phyloP scores from a whole-genome alignment of 306 rosid genomes.

The Prunus mira region DNA sequence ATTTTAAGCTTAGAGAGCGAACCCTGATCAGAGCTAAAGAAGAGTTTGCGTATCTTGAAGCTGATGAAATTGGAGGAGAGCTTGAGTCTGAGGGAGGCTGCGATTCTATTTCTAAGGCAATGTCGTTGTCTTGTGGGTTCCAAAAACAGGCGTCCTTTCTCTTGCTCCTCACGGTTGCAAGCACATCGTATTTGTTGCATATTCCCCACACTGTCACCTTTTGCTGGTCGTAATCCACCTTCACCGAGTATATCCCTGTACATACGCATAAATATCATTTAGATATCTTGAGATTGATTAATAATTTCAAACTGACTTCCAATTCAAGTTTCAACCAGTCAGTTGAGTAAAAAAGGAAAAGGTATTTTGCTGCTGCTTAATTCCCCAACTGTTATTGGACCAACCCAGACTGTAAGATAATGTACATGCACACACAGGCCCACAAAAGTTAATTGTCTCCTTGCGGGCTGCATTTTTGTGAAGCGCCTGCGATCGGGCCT shows the following conservation, averaged over 20 bases:
- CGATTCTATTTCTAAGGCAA: constrained; percentile 16
- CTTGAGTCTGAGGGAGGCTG: constrained; percentile 5
- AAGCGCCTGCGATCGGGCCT: neutral
- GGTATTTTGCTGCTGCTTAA: neutral
- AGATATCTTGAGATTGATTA: no score
- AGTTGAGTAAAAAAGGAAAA: no score
- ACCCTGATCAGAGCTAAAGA: constrained; percentile 56
- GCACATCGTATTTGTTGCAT: constrained; percentile 77
- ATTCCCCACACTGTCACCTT: constrained; percentile 94
- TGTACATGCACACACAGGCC: neutral
- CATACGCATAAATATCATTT: neutral
- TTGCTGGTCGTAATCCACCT: constrained; percentile 63
- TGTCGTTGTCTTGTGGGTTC: constrained; percentile 52
- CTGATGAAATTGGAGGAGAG: neutral
- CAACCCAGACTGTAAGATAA: neutral
- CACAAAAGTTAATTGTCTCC: neutral
- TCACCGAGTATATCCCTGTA: constrained; percentile 80
- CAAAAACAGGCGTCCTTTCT: constrained; percentile 83
- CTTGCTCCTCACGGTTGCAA: constrained; percentile 58
- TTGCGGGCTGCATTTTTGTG: neutral
- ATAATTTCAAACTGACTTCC: no score
- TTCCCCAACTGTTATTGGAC: neutral
- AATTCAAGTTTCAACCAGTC: no score
- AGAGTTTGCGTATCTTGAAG: constrained; percentile 19
- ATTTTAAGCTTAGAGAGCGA: constrained; percentile 48